Percentiles rank a stretch among this genome's conserved stretches.
These are phyloP conservation scores for Daldinia concentrica DNA, from an alignment of 495 filamentous ascomycete genomes.

Conservation along the genomic window DNA sequence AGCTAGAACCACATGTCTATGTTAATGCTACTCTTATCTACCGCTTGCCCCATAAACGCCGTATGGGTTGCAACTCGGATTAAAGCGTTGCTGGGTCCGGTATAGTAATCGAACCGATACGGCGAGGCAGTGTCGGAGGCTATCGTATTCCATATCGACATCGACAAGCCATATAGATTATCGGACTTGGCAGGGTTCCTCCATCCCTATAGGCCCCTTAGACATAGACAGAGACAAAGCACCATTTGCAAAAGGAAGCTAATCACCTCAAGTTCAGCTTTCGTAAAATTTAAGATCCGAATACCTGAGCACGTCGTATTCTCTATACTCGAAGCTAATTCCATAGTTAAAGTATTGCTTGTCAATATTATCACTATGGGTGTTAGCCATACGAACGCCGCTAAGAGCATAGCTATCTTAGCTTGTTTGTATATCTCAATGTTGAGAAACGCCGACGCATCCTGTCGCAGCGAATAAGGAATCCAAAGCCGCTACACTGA, in stretches of 20 bases:
- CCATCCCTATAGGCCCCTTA: conserved; percentile 43
- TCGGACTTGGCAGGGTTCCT: conserved; percentile 43
- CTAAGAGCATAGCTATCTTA: conserved; percentile 46
- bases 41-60: conserved; percentile 45
- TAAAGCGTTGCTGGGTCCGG: conserved; percentile 40
- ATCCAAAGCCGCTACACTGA: conserved; percentile 49
- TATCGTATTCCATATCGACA: conserved; percentile 51
- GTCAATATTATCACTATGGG: conserved; percentile 52
- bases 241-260: neutral
- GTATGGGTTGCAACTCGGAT: conserved; percentile 42
- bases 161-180: conserved; percentile 42
- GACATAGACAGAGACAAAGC: neutral
- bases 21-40: conserved; percentile 39
- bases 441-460: conserved; percentile 43
- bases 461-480: conserved; percentile 40
- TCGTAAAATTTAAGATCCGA: conserved; percentile 49
- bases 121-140: conserved; percentile 10
- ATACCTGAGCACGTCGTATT: conserved; percentile 42
- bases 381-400: conserved; percentile 49
- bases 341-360: conserved; percentile 50
- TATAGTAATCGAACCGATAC: conserved; percentile 54
- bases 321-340: conserved; percentile 20
- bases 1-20: conserved; percentile 50
- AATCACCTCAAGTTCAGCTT: conserved; percentile 46
- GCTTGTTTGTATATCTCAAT: conserved; percentile 48